Base-by-base conservation (phyloP, 352 stramenopile genomes). In the Plasmopara muralis region DNA sequence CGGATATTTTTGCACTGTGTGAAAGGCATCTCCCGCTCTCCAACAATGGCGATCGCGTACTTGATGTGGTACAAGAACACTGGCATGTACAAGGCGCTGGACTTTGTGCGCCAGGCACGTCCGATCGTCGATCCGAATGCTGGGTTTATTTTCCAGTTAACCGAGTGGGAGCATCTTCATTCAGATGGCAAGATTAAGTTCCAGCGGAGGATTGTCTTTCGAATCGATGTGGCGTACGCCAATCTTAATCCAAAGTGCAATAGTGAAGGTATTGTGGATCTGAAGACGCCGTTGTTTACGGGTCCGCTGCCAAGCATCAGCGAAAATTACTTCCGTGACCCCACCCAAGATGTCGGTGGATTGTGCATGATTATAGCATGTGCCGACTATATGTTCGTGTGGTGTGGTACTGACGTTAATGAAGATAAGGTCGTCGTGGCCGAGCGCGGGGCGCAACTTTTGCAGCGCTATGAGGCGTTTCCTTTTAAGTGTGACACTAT, bases 61-160 rank as follows among this genome's bases (percentile, higher is more conserved):
- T 67, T 95, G 47, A 93, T 95, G 85, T 92, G 82, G 81, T 78
- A 83, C 68, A 90, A 91, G 60, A 64, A 76, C 16, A 85, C 92
- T 35, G 70, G 70, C 10, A 78, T 93, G 65, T 84, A 91, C 50
- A 73, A 89, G 53, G 81, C 85, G 12, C 65, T 93, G 37, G 81
- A 93, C 37, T 74, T 92, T 25, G 77, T 95, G 6, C 75, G 83
- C 6, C 70, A 85, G 48, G 72, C 79, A 12, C 68, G 85, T 0
- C 79, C 83, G 2, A 82, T 85, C 10, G 83, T 93, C 15, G 82
- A 93, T 43, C 85, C 85, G 16, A 95, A 95, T 53, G 79, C 77
- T 16, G 83, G 83, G 10, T 95, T 95, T 46, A 89, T 95, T 49
- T 93, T 95, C 55, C 85, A 95, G 57, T 56, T 95, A 9, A 93